Conservation (phyloP, 2,329 filamentous ascomycete genomes). For the Epichloe hybrida region DNA sequence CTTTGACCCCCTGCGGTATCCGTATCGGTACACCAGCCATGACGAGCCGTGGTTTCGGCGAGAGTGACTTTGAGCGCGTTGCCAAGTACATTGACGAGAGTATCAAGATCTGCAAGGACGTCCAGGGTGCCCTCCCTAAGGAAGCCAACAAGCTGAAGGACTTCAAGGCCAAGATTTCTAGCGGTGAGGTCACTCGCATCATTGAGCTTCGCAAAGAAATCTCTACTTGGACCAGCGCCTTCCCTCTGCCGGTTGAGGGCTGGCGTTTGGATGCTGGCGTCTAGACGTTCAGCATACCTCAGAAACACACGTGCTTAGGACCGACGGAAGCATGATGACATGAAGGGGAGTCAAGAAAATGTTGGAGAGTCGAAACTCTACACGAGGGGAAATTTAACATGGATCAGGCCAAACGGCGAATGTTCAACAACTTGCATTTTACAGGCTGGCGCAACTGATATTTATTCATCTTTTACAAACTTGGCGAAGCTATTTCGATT, state of each 20-base stretch:
- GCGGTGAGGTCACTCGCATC: conserved; percentile 69
- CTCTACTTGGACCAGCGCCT: conserved; percentile 68
- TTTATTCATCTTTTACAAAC: conserved; percentile 3
- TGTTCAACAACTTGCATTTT: conserved; percentile 15
- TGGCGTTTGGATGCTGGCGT: conserved; percentile 49
- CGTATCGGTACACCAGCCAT: conserved; percentile 96
- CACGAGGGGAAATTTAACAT: conserved; percentile 12
- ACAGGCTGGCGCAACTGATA: conserved; percentile 10
- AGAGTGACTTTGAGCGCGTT: conserved; percentile 84
- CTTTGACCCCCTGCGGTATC: conserved; percentile 85
- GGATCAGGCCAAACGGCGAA: conserved; percentile 10
- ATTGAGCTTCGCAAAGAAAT: conserved; percentile 81
- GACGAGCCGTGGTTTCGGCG: conserved; percentile 88
- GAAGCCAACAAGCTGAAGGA: conserved; percentile 99
- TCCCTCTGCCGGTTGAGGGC: conserved; percentile 81
- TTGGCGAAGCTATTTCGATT: conserved; percentile 2
- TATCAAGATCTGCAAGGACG: conserved; percentile 81
- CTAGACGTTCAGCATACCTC: conserved; percentile 21
- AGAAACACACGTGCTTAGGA: neutral
- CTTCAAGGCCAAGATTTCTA: conserved; percentile 85
- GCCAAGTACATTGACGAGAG: conserved; percentile 77
- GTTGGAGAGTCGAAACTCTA: neutral
- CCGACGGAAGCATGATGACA: neutral
- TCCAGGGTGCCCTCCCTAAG: conserved; percentile 79
- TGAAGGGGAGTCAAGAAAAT: conserved; percentile 2